Evolutionary conservation across 768 basidiomycete genomes (phyloP).

Genomic region (Dacryopinax spathularia): DNA sequence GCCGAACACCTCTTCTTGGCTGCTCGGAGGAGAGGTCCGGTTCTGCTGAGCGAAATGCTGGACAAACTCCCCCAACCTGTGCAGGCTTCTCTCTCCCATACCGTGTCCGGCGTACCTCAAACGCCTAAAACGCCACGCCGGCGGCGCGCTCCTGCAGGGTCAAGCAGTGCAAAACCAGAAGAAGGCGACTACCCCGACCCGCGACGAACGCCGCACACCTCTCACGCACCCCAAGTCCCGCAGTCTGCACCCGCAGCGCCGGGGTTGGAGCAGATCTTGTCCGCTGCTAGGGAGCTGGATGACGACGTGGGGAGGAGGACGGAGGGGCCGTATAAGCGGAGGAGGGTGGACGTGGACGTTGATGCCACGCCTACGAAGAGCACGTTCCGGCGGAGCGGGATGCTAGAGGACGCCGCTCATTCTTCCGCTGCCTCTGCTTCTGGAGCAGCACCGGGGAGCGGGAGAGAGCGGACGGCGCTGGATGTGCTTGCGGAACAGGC

Average conservation of each 20-base stretch:
- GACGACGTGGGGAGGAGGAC: constrained; percentile 34
- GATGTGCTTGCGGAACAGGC: constrained; percentile 67
- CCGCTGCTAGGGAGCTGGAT: not conserved
- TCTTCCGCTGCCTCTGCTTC: not conserved
- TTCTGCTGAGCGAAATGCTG: constrained; percentile 42
- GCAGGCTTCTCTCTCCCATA: constrained; percentile 9
- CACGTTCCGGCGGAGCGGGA: not conserved
- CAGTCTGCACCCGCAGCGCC: not conserved
- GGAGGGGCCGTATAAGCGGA: constrained; percentile 28
- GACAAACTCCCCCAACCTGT: constrained; percentile 31
- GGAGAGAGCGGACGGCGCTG: constrained; percentile 41
- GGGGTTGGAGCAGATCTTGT: not conserved
- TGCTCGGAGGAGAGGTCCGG: constrained; percentile 51
- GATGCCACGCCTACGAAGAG: not conserved
- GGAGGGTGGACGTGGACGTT: not conserved
- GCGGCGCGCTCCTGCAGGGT: not conserved
- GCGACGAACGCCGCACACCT: not conserved
- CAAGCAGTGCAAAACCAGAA: not conserved
- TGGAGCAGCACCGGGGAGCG: not conserved
- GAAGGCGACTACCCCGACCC: not conserved
- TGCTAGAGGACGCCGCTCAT: not conserved
- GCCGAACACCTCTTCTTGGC: constrained; percentile 58
- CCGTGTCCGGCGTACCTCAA: constrained; percentile 7
- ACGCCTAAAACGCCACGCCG: constrained; percentile 14
- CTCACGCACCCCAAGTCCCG: not conserved